Percentiles rank a stretch among this genome's conserved stretches.
phyloP scores from a whole-genome alignment of 495 filamentous ascomycete genomes.

The Annulohypoxylon stygium region DNA sequence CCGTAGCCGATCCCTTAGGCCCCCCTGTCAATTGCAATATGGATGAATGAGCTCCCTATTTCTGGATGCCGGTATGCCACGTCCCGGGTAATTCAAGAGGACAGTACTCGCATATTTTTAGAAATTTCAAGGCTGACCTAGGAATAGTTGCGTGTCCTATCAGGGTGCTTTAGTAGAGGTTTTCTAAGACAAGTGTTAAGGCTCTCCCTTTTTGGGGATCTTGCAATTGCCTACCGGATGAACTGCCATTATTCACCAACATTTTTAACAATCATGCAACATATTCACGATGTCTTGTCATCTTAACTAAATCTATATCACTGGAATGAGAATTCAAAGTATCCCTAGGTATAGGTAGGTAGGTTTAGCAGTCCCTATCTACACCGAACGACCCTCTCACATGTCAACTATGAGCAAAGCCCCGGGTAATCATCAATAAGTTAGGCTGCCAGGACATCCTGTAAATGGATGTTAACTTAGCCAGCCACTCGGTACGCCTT shows the following conservation, averaged over 20 bases:
- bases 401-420: conserved; percentile 15
- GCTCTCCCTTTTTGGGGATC: background rate
- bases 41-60: conserved; percentile 31
- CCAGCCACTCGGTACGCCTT: conserved; percentile 36
- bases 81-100: conserved; percentile 36
- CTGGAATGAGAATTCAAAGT: background rate
- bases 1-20: conserved; percentile 12
- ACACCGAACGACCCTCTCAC: conserved; percentile 3
- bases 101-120: conserved; percentile 27
- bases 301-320: background rate
- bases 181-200: background rate
- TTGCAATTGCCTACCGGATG: background rate
- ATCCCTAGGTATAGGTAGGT: background rate
- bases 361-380: background rate
- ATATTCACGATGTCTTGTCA: background rate
- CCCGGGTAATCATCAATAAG: conserved; percentile 32
- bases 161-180: background rate
- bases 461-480: conserved; percentile 25
- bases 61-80: conserved; percentile 28
- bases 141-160: conserved; percentile 6
- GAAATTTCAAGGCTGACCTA: conserved; percentile 5
- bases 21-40: conserved; percentile 39
- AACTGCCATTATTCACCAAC: background rate
- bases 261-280: background rate
- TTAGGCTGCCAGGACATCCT: background rate